A percentile compares a stretch with the other conserved stretches of the same genome.
These are phyloP conservation scores for Phylloporus sp. DNA, from an alignment of 768 basidiomycete genomes.

Conservation along the genomic window DNA sequence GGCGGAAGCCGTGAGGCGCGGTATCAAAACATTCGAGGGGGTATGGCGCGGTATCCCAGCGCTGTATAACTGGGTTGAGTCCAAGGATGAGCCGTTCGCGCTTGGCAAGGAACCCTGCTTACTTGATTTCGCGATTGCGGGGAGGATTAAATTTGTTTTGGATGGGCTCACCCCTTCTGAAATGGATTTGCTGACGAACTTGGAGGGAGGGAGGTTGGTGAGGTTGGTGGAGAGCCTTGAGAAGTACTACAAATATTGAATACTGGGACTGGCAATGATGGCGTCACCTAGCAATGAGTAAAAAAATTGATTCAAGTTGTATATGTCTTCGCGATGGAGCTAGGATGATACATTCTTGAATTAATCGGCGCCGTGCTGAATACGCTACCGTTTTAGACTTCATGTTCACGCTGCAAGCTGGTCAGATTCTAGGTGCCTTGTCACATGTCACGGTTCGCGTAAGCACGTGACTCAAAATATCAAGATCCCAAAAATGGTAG, in stretches of 20 bases:
- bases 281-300: too few relatives aligned
- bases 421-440: too few relatives aligned
- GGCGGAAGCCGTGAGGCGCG: conserved; percentile 18
- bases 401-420: too few relatives aligned
- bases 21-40: conserved; percentile 15
- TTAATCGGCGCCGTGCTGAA: too few relatives aligned
- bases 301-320: too few relatives aligned
- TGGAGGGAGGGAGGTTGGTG: conserved; percentile 11
- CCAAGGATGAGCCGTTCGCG: background rate
- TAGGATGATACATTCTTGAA: too few relatives aligned
- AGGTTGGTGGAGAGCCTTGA: conserved; percentile 15
- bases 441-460: too few relatives aligned
- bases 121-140: conserved; percentile 20
- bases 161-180: conserved; percentile 12
- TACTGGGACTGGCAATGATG: too few relatives aligned
- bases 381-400: too few relatives aligned
- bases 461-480: too few relatives aligned
- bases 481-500: too few relatives aligned
- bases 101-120: conserved; percentile 18
- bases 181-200: background rate
- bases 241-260: conserved; percentile 11
- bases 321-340: too few relatives aligned
- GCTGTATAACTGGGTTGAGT: conserved; percentile 5
- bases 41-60: conserved; percentile 24
- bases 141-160: conserved; percentile 10